phyloP scores from a whole-genome alignment of 306 rosid species.

The Gastrolobium villosum region DNA sequence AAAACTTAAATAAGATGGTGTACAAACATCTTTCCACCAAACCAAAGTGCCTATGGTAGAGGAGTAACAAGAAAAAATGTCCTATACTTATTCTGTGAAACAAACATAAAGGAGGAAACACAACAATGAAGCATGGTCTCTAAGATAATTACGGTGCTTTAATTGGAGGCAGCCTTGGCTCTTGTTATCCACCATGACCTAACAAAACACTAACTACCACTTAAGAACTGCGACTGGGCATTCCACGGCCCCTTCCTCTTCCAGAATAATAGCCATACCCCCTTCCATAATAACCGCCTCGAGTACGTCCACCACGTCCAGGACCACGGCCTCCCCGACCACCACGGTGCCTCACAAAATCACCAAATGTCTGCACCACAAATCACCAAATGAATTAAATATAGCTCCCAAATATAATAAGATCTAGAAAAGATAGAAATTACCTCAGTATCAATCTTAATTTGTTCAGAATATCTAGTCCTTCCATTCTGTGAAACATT shows the following conservation, averaged over 20 bases:
- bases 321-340: slow-evolving; percentile 85
- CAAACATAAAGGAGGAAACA: slow-evolving; percentile 40
- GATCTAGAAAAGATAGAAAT: not conserved
- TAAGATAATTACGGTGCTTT: slow-evolving; percentile 41
- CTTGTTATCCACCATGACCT: slow-evolving; percentile 46
- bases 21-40: slow-evolving; percentile 33
- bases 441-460: slow-evolving; percentile 92
- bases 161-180: slow-evolving; percentile 17
- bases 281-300: slow-evolving; percentile 88
- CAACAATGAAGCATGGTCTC: slow-evolving; percentile 36
- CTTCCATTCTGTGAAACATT: slow-evolving; percentile 78
- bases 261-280: slow-evolving; percentile 69
- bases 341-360: slow-evolving; percentile 79
- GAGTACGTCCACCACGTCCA: slow-evolving; percentile 75
- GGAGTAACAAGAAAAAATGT: slow-evolving; percentile 40
- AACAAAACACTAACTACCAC: slow-evolving; percentile 13
- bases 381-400: slow-evolving; percentile 42
- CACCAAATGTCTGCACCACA: slow-evolving; percentile 88
- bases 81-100: slow-evolving; percentile 56
- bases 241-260: slow-evolving; percentile 82
- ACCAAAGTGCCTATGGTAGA: slow-evolving; percentile 30
- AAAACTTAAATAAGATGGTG: slow-evolving; percentile 25
- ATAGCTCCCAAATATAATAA: slow-evolving; percentile 31
- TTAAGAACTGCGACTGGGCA: slow-evolving; percentile 57
- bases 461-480: slow-evolving; percentile 81